phyloP scores from a whole-genome alignment of 2,329 filamentous ascomycete species.

The Pseudogymnoascus sp. region DNA sequence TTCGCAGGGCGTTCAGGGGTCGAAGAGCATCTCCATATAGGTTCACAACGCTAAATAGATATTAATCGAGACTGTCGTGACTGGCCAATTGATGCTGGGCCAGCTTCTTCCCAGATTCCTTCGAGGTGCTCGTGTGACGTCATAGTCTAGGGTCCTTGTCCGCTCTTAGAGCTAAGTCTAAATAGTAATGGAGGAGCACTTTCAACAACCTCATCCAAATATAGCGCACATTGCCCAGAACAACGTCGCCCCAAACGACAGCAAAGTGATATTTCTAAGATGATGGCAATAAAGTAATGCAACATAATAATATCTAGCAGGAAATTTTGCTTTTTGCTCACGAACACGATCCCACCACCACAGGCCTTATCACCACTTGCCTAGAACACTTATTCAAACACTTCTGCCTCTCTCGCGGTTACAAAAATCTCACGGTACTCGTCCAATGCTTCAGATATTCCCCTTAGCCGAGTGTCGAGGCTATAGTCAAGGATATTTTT shows the following conservation, averaged over 20 bases:
- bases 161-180: neutral
- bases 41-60: neutral
- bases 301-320: no score
- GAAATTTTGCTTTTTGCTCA: no score
- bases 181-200: neutral
- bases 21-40: neutral
- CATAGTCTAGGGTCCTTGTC: neutral
- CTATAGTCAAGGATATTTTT: neutral
- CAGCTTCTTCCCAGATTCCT: neutral
- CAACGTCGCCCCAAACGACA: neutral
- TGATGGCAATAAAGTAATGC: no score
- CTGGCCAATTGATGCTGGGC: slow-evolving; percentile 1
- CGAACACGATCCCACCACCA: no score
- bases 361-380: no score
- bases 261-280: no score
- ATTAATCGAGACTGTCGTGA: neutral
- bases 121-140: neutral
- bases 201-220: slow-evolving; percentile 25
- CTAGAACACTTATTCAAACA: neutral
- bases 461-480: neutral
- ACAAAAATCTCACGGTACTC: neutral
- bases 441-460: neutral
- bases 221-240: neutral
- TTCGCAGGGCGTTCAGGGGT: neutral
- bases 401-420: neutral